Base-by-base conservation (phyloP, 2,329 filamentous ascomycete species). In the Fusarium guadeloupense region DNA sequence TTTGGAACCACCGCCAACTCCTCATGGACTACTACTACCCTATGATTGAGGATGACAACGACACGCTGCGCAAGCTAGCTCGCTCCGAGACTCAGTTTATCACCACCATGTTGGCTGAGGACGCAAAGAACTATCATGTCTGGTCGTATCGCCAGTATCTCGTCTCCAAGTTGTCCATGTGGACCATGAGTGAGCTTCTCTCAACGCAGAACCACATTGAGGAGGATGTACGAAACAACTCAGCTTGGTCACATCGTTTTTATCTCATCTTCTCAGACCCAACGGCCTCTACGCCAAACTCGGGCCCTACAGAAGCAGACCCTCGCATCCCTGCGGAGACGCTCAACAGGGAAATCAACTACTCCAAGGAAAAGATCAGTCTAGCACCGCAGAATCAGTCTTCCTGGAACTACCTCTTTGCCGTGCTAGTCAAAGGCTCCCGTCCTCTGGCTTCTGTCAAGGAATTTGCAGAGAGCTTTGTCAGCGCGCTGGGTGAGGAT, bases 41-140 rank as follows among this genome's bases (percentile, higher is more conserved):
- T 66, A 76, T 85, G 77, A 91, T 85, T 79, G 89, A 78, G 74
- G 83, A 67, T 74, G 69, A 81, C 73, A 66, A 76, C 78, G 74
- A 82, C 79, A 75, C 84, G 79, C 59, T 87, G 80, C 67, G 82
- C 81, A 67, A 67, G 54, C 82, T 92, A 46, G 86, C 85, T 10
- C 74, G 81, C 5, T 85, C 84, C 4, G 95, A 99, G 77, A 81
- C 83, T 17, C 82, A 81, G 13, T 98, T 98, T 74, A 84, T 97
- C 56, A 84, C 83, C 55, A 77, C 83, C 40, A 98, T 99, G 85
- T 88, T 99, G 49, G 84, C 83, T 34, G 84, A 90, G 68, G 95
- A 99, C 74, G 86, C 90, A 43, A 99, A 99, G 79, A 99, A 99
- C 80, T 98, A 99, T 75, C 95, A 99, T 74, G 95, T 98, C 41